Evolutionary conservation across 1,284 basidiomycete species (phyloP), one percentile per base, ranked within the genome.

Genomic region (Cystobasidium sp.): DNA sequence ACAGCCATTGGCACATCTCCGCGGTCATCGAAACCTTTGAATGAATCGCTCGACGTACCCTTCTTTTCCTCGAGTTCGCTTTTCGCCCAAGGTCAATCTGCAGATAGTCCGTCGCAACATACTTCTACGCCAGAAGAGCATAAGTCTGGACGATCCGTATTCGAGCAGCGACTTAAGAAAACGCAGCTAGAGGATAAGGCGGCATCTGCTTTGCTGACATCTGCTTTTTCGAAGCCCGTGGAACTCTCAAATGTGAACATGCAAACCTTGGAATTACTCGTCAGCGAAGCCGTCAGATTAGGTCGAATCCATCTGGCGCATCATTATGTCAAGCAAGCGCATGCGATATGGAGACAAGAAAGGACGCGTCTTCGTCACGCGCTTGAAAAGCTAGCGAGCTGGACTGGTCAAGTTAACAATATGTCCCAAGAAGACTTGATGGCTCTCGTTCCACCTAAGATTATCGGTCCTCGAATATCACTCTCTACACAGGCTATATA

Each of bases 261-360:
- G 7, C 41, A 65, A 3, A 56, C 70, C 10, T 73, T 66, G 20
- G 37, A 58, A 39, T 1, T 66, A 10, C 56, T 73, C 39, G 58
- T 73, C 51, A 44, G 49, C 7, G 52, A 10, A 41, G 61, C 70
- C 0, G 16, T 66, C 24, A 18, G 37, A 22, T 4, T 20, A 2
- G 62, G 44, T 39, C 55, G 62, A 18, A 52, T 52, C n/a, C 47
- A 51, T 18, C 22, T 73, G 8, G 70, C 70, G 8, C 62, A 59
- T 49, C 70, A 73, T 24, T 73, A 73, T 22, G 20, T 73, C 18
- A 24, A 44, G 18, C 44, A 65, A 22, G 39, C 53, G 22, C n/a
- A 56, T 6, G 18, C 63, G 10, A 63, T 63, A 22, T 73, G 70
- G 70, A 31, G 66, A 53, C 62, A 66, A 44, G 70, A 73, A 53